Evolutionary conservation across 805 yeast genomes (phyloP).

Genomic region (Cyberlindnera mississippiensis): DNA sequence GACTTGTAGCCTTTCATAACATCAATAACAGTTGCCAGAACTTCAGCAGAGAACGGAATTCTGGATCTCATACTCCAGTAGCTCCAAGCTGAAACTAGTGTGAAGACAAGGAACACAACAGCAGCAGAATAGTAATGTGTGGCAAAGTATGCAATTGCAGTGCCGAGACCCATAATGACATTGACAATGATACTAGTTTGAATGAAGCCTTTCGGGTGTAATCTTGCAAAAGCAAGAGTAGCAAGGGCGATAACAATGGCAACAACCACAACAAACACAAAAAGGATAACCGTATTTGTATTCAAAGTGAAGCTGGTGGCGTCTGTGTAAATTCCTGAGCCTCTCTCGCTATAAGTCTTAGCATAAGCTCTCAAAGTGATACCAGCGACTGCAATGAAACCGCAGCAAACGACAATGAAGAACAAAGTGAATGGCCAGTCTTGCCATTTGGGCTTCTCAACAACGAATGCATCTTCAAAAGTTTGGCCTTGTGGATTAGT

Average conservation of each 20-base stretch:
- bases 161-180: conserved; percentile 64
- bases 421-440: conserved; percentile 70
- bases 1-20: conserved; percentile 74
- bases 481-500: conserved; percentile 38
- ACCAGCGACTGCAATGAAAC: conserved; percentile 67
- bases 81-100: conserved; percentile 59
- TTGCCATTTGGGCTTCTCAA: conserved; percentile 59
- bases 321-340: conserved; percentile 57
- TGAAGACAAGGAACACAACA: conserved; percentile 63
- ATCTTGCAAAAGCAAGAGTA: conserved; percentile 58
- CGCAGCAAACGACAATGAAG: conserved; percentile 46
- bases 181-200: conserved; percentile 64
- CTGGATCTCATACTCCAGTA: conserved; percentile 70
- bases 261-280: conserved; percentile 60
- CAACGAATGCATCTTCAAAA: conserved; percentile 67
- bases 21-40: conserved; percentile 67
- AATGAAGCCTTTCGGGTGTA: conserved; percentile 64
- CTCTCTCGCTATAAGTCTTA: conserved; percentile 49
- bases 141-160: conserved; percentile 70
- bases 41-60: conserved; percentile 71
- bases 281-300: conserved; percentile 69
- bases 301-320: conserved; percentile 58
- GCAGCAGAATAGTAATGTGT: conserved; percentile 76
- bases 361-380: conserved; percentile 65
- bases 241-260: conserved; percentile 53